Evolutionary conservation across 148 eudicot genomes (phyloP), one percentile per base, ranked within the genome.

Genomic region (Agrostemma githago): DNA sequence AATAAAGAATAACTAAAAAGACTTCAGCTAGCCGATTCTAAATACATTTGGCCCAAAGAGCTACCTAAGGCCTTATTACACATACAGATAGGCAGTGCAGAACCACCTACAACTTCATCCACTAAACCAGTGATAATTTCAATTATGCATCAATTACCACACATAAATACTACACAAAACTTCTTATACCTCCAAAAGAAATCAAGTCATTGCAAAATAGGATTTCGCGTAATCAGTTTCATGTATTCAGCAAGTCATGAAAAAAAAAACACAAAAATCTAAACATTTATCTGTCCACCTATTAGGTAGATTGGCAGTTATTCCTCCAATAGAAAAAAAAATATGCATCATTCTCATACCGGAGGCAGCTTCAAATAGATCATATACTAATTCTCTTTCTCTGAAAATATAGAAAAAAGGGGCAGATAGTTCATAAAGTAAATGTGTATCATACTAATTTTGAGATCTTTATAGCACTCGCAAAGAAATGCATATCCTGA

Each of bases 1-100:
- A 48, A 63, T 46, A 42, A 42, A 54, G 70, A 63, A 58, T 4
- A 66, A 74, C 16, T 15, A 46, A 53, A 66, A 57, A 42, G 14
- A 54, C 15, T 54, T 26, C 8, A 39, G 5, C 59, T 12, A 48
- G 46, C 53, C 51, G 42, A 65, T 44, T 58, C 70, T 10, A 21
- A 12, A 66, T 3, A 17, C 20, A 42, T 41, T 41, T 6, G 37
- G 6, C 17, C 62, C 5, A 75, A 15, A 15, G 48, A 43, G 38
- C 42, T 1, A 10, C 58, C 57, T 8, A 68, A 44, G 20, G 34
- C 1, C 34, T 2, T 68, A 39, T 19, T 19, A 43, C 15, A 44
- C 71, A 20, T 11, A 68, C 12, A 68, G 58, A 46, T 19, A 20
- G 56, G 71, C 16, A 68, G 6, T 57, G 48, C 46, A 11, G 56